Evolutionary conservation across 257 asterid species (phyloP).

Genomic region (Gynochthodes officinalis): DNA sequence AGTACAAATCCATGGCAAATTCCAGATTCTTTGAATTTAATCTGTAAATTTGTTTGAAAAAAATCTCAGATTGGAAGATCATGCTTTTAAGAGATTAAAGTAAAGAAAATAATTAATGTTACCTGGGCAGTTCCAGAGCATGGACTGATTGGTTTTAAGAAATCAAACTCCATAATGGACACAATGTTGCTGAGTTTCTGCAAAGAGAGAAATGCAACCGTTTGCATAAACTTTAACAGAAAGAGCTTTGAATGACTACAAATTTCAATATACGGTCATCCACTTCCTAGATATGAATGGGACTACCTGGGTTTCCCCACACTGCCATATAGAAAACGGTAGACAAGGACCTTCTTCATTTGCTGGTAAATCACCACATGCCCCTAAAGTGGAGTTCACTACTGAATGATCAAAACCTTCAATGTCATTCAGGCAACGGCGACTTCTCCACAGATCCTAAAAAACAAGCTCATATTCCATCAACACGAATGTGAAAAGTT

Average conservation of each 20-base stretch:
- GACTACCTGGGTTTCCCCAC: conserved; percentile 75
- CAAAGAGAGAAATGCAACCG: conserved; percentile 9
- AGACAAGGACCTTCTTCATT: conserved; percentile 62
- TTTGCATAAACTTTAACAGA: background rate
- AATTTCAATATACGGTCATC: background rate
- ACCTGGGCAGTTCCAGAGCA: conserved; percentile 83
- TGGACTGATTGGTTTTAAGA: conserved; percentile 52
- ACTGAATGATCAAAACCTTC: conserved; percentile 86
- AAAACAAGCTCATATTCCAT: conserved; percentile 17
- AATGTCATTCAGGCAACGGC: conserved; percentile 61
- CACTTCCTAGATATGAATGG: conserved; percentile 5
- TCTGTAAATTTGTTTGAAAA: conserved; percentile 37
- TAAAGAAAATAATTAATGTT: conserved; percentile 11
- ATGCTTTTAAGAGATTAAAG: background rate
- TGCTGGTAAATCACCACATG: conserved; percentile 74
- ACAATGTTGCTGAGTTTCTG: conserved; percentile 66
- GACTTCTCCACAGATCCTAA: conserved; percentile 91
- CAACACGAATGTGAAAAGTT: background rate
- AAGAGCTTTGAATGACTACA: background rate
- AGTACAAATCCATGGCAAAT: conserved; percentile 79
- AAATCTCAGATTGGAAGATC: conserved; percentile 9
- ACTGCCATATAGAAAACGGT: conserved; percentile 72
- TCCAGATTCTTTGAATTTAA: conserved; percentile 55
- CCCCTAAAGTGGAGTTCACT: conserved; percentile 74
- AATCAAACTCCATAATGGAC: conserved; percentile 78